phyloP scores from a whole-genome alignment of 1,139 yeast genomes.

The Meyerozyma smithsonii region DNA sequence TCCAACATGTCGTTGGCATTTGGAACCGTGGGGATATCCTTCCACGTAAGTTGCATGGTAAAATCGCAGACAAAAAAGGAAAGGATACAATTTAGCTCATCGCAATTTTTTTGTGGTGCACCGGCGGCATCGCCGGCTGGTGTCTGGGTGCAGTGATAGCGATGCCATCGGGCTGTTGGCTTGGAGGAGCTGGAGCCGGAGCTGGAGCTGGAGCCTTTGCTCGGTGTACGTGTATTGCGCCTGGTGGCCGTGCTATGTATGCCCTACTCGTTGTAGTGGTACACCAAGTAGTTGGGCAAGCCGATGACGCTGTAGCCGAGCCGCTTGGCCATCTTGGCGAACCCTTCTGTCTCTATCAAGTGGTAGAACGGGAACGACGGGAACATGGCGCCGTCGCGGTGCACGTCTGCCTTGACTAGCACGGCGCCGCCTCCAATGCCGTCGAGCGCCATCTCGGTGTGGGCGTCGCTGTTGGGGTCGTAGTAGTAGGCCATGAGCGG shows the following conservation, averaged over 20 bases:
- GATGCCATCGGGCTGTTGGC: too few relatives aligned
- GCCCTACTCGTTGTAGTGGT: conserved; percentile 64
- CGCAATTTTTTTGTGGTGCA: conserved; percentile 3
- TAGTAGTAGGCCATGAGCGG: conserved; percentile 92
- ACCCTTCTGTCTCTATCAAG: conserved; percentile 95
- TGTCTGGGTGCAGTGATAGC: background rate
- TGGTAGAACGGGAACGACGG: conserved; percentile 97
- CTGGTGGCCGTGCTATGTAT: background rate
- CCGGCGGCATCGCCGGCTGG: conserved; percentile 2
- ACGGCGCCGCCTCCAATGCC: conserved; percentile 99
- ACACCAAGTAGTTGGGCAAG: conserved; percentile 89
- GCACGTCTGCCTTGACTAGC: conserved; percentile 93
- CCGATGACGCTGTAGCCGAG: conserved; percentile 89
- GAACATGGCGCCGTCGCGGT: conserved; percentile 98
- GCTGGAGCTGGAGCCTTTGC: background rate
- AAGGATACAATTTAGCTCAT: conserved; percentile 1
- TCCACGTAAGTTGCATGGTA: conserved; percentile 93
- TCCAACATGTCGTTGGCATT: conserved; percentile 90
- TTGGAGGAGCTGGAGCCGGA: background rate
- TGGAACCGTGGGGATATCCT: conserved; percentile 94
- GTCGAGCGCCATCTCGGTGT: conserved; percentile 74
- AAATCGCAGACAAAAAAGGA: background rate
- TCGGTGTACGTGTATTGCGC: background rate
- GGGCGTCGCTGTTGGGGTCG: conserved; percentile 55
- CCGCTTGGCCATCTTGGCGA: conserved; percentile 96